Evolutionary conservation across 495 filamentous ascomycete species (phyloP).

Genomic region (Aspergillus ellipticus): DNA sequence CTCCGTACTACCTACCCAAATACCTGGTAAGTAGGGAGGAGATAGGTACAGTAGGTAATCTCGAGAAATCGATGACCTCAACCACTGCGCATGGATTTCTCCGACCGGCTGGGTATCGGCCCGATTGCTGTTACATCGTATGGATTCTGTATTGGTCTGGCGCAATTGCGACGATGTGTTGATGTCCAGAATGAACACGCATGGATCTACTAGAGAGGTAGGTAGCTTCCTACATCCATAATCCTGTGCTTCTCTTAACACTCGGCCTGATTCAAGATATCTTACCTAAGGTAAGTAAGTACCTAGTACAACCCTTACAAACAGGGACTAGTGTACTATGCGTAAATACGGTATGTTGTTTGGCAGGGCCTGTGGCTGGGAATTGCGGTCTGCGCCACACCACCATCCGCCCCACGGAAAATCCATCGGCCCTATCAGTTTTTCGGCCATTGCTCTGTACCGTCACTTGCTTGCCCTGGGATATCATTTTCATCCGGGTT

Average conservation of each 20-base stretch:
- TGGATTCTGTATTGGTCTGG: background rate
- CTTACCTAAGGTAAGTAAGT: too few relatives aligned
- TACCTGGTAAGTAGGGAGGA: too few relatives aligned
- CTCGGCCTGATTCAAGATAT: too few relatives aligned
- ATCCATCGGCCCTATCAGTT: background rate
- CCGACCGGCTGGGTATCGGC: background rate
- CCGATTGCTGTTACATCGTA: background rate
- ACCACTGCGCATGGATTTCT: background rate
- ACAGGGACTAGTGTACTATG: too few relatives aligned
- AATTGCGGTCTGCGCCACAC: slow-evolving; percentile 16
- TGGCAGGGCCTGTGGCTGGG: slow-evolving; percentile 12
- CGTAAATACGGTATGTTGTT: background rate
- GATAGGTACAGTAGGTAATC: background rate
- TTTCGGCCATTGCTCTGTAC: background rate
- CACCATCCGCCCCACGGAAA: slow-evolving; percentile 6
- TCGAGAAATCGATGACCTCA: background rate
- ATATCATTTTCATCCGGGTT: too few relatives aligned
- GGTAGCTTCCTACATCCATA: too few relatives aligned
- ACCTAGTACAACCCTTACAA: too few relatives aligned
- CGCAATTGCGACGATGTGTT: background rate
- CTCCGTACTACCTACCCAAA: too few relatives aligned
- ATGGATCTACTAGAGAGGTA: background rate
- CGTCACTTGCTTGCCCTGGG: background rate
- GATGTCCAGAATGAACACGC: background rate
- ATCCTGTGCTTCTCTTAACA: too few relatives aligned